Percentiles rank a stretch among this genome's conserved stretches.
These are phyloP conservation scores for Mycena vulgaris DNA, from an alignment of 768 basidiomycete species.

Conservation along the genomic window DNA sequence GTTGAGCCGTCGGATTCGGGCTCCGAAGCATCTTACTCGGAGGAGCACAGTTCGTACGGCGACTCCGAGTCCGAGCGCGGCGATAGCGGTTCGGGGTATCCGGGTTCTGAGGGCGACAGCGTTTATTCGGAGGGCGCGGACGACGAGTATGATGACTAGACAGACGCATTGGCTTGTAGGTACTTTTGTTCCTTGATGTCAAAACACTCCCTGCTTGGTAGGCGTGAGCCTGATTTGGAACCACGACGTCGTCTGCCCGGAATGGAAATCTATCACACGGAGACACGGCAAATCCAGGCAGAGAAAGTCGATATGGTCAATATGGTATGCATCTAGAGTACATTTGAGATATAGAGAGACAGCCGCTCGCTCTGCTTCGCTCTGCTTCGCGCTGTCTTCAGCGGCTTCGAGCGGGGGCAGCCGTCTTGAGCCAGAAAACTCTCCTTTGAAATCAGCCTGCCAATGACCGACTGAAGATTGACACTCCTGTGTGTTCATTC, in stretches of 20 bases:
- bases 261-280: conserved; percentile 23
- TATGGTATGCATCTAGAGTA: too few species aligned
- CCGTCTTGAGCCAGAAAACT: too few species aligned
- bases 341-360: too few species aligned
- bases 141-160: conserved; percentile 23
- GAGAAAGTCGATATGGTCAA: too few species aligned
- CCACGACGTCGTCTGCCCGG: not conserved
- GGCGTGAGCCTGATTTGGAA: not conserved
- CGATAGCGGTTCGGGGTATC: conserved; percentile 14
- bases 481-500: too few species aligned
- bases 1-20: conserved; percentile 32
- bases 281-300: not conserved
- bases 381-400: too few species aligned
- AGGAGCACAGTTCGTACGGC: conserved; percentile 14
- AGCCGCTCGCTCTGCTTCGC: too few species aligned
- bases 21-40: conserved; percentile 22
- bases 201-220: not conserved
- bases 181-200: not conserved
- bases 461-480: too few species aligned
- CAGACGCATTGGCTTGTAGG: not conserved
- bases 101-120: conserved; percentile 27
- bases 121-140: conserved; percentile 25
- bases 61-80: conserved; percentile 12
- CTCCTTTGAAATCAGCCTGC: too few species aligned
- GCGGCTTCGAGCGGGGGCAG: too few species aligned